These are phyloP conservation scores for Cordyceps pruinosa DNA, from an alignment of 2,329 filamentous ascomycete species.

Conservation along the genomic window DNA sequence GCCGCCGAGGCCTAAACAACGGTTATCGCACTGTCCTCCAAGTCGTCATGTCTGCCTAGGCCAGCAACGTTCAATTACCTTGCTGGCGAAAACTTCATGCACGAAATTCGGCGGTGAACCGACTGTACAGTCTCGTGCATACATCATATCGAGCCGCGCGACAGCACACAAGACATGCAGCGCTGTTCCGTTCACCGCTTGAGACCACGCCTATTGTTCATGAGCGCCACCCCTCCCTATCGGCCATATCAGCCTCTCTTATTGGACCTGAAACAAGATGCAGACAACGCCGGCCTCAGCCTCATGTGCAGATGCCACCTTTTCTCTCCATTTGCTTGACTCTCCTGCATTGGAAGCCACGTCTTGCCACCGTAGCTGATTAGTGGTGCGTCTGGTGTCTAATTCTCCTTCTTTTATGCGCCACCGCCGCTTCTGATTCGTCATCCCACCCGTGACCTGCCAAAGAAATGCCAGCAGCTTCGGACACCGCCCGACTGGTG, in stretches of 20 bases:
- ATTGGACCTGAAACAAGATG: neutral
- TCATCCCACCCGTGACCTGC: neutral
- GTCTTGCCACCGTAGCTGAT: neutral
- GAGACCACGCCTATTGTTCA: neutral
- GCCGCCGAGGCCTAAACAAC: neutral
- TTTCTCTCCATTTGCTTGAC: neutral
- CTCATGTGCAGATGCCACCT: neutral
- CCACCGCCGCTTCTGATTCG: neutral
- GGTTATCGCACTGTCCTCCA: neutral
- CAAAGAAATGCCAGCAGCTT: neutral
- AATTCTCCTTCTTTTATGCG: neutral
- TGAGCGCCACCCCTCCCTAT: neutral
- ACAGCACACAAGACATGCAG: constrained; percentile 12
- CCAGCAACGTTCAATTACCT: neutral
- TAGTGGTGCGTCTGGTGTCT: neutral
- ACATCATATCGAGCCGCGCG: neutral
- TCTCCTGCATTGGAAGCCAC: neutral
- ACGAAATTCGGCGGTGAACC: neutral
- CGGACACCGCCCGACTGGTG: too few species aligned
- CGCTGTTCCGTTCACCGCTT: neutral
- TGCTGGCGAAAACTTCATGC: neutral
- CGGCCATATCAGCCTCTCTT: neutral
- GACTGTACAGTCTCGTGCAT: neutral
- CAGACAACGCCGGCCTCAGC: neutral
- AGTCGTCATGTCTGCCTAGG: neutral